These are phyloP conservation scores for Pseudogymnoascus sp. DNA, from an alignment of 2,329 filamentous ascomycete species.

Conservation along the genomic window DNA sequence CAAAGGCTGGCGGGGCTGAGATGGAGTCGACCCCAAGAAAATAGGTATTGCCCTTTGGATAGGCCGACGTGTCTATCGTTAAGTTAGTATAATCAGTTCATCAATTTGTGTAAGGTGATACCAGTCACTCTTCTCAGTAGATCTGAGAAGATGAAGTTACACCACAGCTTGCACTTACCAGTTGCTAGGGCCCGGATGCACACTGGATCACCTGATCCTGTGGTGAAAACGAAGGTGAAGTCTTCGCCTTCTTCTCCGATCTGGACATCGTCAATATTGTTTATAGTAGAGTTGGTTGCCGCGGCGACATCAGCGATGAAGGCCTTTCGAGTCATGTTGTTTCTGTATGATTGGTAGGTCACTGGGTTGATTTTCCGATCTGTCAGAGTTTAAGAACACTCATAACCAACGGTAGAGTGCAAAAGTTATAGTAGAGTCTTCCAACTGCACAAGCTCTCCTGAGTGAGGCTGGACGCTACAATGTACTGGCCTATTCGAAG, in stretches of 20 bases:
- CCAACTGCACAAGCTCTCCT: neutral
- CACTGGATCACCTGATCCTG: slow-evolving; percentile 18
- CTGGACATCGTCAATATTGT: slow-evolving; percentile 47
- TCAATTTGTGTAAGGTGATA: neutral
- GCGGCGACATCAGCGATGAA: slow-evolving; percentile 52
- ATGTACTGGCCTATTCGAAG: neutral
- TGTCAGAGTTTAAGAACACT: neutral
- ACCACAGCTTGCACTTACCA: slow-evolving; percentile 21
- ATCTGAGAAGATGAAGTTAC: neutral
- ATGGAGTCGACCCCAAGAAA: slow-evolving; percentile 47
- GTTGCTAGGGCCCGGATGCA: slow-evolving; percentile 22
- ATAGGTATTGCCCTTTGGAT: slow-evolving; percentile 51
- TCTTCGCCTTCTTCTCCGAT: slow-evolving; percentile 66
- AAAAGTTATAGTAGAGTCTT: neutral
- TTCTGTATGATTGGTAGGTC: neutral
- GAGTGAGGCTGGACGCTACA: neutral
- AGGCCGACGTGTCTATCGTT: slow-evolving; percentile 36
- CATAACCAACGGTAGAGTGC: neutral
- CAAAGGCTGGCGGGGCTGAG: slow-evolving; percentile 36
- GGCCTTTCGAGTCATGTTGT: slow-evolving; percentile 55
- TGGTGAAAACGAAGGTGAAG: slow-evolving; percentile 54
- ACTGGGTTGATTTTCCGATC: neutral
- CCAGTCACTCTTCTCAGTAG: neutral
- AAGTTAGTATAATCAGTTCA: neutral
- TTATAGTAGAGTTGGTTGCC: slow-evolving; percentile 34